phyloP scores from a whole-genome alignment of 2,329 filamentous ascomycete species.

The Fusarium metavorans region DNA sequence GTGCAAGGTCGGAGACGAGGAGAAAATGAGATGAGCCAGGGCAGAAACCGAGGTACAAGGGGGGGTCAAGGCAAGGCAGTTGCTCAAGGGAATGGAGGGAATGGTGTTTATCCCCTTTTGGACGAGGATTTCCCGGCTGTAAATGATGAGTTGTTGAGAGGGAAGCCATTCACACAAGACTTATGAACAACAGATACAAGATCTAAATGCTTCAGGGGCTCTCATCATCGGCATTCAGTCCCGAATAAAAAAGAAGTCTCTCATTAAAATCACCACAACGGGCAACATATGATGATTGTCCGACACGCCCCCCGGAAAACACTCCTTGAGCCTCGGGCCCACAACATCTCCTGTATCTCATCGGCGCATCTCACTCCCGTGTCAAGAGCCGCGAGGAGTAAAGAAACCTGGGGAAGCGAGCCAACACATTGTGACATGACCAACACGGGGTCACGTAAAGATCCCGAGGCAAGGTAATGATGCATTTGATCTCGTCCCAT shows the following conservation, averaged over 20 bases:
- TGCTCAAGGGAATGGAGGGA: neutral
- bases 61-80: neutral
- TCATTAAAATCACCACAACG: neutral
- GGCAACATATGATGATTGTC: neutral
- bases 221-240: neutral
- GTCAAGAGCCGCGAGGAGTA: neutral
- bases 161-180: neutral
- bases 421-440: neutral
- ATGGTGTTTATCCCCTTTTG: neutral
- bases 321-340: neutral
- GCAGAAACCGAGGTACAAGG: slow-evolving; percentile 7
- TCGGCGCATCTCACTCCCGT: slow-evolving; percentile 5
- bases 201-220: neutral
- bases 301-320: neutral
- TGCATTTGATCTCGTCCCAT: neutral
- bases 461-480: neutral
- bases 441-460: neutral
- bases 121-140: neutral
- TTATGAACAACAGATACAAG: neutral
- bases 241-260: neutral
- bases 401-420: slow-evolving; percentile 10
- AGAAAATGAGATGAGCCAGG: slow-evolving; percentile 1
- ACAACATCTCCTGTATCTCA: neutral
- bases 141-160: neutral
- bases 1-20: slow-evolving; percentile 1